Conservation (phyloP, 1,139 yeast species). For the Blastobotrys capitulatus region DNA sequence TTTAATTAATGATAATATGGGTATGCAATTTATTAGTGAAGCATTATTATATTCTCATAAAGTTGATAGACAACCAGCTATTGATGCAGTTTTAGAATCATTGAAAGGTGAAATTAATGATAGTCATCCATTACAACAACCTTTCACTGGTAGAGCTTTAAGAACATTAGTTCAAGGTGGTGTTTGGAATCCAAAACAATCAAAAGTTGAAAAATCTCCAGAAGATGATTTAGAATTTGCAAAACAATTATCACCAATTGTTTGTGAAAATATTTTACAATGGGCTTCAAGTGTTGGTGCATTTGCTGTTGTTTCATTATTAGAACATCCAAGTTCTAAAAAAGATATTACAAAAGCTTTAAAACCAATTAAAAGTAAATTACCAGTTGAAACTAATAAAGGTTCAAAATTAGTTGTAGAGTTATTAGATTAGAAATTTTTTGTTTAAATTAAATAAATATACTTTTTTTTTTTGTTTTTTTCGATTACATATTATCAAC, state of each 20-base stretch:
- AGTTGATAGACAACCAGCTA: slow-evolving; percentile 46
- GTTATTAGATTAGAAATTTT: slow-evolving; percentile 1
- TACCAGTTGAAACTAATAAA: slow-evolving; percentile 57
- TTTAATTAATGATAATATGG: slow-evolving; percentile 63
- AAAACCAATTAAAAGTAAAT: slow-evolving; percentile 32
- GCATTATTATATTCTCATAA: slow-evolving; percentile 55
- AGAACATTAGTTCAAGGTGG: slow-evolving; percentile 75
- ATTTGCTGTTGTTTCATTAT: slow-evolving; percentile 60
- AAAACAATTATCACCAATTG: slow-evolving; percentile 43
- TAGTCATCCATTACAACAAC: slow-evolving; percentile 55
- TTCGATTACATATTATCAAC: slow-evolving; percentile 13
- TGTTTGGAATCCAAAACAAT: slow-evolving; percentile 61
- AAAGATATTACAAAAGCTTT: slow-evolving; percentile 37
- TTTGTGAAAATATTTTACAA: slow-evolving; percentile 44
- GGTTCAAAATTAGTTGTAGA: slow-evolving; percentile 65
- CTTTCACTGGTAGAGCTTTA: slow-evolving; percentile 71
- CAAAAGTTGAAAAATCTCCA: slow-evolving; percentile 44
- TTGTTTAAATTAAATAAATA: not conserved
- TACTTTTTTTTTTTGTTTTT: not conserved
- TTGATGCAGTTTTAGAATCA: slow-evolving; percentile 52
- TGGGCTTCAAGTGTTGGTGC: slow-evolving; percentile 80
- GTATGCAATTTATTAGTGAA: slow-evolving; percentile 79
- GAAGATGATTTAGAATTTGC: slow-evolving; percentile 63
- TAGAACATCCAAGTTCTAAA: slow-evolving; percentile 32
- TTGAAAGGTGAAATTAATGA: slow-evolving; percentile 39